Evolutionary conservation across 163 green algal genomes (phyloP), one percentile per base, ranked within the genome.

Genomic region (Chloroidium sp.): DNA sequence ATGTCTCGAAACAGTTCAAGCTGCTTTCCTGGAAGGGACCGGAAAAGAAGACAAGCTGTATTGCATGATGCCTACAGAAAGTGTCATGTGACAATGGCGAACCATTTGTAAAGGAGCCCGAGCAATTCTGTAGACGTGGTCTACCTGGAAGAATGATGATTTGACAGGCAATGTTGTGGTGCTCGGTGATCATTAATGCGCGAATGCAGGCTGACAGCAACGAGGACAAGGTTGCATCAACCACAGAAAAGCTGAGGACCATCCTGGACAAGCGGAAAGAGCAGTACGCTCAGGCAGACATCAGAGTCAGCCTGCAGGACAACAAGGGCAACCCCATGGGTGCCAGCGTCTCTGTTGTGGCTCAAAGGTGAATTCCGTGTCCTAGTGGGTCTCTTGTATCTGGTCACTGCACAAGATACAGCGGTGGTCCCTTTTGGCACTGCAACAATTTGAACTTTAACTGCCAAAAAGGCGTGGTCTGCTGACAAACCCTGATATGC

Each of bases 281-380:
- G 59, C 89, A 86, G 79, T 97, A 97, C 76, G 88, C 88, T 76
- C 89, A 92, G 78, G 89, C 92, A 61, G 93, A 97, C 64, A 61
- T 91, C 4, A 64, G 61, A 0, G 78, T 89, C 12, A 78, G 81
- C 14, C 74, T 92, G 62, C 81, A 87, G 59, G 79, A 79, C 59
- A 78, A 82, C 13, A 82, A 86, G 59, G 62, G 62, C 3, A 77
- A 80, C 14, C 13, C 59, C 1, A 60, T 83, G 3, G 82, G 79
- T 14, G 86, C 86, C 0, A 69, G 82, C 1, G 67, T 82, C 2
- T 85, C 84, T 10, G 74, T 86, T n/a, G 78, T 91, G 0, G 74
- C 82, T 12, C 84, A 83, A 60, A 81, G 81, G 80, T 83, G 82
- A 8, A 36, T 36, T 36, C 36, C 36, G 36, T 36, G 36, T 36